These are phyloP conservation scores for Penicillium brevicompactum DNA, from an alignment of 2,329 filamentous ascomycete species.

Conservation along the genomic window DNA sequence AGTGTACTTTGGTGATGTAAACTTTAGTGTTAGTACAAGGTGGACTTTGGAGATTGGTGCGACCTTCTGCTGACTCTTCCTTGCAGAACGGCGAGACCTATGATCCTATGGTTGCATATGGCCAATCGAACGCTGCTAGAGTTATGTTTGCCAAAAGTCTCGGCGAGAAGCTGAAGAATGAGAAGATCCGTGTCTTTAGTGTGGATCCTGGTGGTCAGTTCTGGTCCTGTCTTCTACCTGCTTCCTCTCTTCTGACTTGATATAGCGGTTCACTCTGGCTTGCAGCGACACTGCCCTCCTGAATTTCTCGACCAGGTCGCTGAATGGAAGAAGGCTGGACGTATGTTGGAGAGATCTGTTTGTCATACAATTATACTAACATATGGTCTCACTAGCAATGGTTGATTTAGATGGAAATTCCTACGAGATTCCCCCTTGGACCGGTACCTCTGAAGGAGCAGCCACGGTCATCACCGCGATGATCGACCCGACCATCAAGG, in stretches of 20 bases:
- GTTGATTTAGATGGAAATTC: constrained; percentile 20
- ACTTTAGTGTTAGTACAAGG: constrained; percentile 30
- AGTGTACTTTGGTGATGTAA: constrained; percentile 48
- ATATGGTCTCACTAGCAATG: background rate
- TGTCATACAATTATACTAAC: background rate
- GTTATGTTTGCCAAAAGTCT: constrained; percentile 49
- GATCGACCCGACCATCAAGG: constrained; percentile 25
- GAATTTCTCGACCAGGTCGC: constrained; percentile 6
- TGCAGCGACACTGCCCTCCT: constrained; percentile 16
- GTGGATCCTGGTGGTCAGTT: constrained; percentile 46
- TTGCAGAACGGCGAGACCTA: constrained; percentile 41
- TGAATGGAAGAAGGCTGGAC: constrained; percentile 10
- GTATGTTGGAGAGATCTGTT: background rate
- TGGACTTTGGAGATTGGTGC: background rate
- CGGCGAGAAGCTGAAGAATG: constrained; percentile 35
- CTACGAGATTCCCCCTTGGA: constrained; percentile 17
- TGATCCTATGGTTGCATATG: constrained; percentile 50
- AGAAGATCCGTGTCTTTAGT: constrained; percentile 41
- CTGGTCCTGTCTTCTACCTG: background rate
- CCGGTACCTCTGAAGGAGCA: constrained; percentile 23
- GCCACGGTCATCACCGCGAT: constrained; percentile 27
- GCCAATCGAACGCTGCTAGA: constrained; percentile 56
- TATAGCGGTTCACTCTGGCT: constrained; percentile 13
- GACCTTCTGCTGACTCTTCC: background rate
- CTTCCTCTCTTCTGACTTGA: background rate